Evolutionary conservation across 768 basidiomycete genomes (phyloP).

Genomic region (Tephrocybe rancida): DNA sequence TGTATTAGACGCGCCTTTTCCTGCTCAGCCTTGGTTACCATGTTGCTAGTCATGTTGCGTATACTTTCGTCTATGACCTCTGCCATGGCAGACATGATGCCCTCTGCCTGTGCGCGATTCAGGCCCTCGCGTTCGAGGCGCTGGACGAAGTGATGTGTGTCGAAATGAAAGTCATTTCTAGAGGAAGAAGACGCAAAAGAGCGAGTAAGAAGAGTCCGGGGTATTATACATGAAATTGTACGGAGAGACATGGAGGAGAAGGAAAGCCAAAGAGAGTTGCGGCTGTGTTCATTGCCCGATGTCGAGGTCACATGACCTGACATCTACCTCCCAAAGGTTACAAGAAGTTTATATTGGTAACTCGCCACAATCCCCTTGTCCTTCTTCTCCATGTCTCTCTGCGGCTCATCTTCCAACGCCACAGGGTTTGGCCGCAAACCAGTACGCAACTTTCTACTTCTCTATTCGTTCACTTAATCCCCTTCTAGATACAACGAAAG

Average conservation of each 20-base stretch:
- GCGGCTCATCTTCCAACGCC: slow-evolving; percentile 53
- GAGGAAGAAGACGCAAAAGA: slow-evolving; percentile 30
- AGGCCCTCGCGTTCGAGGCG: slow-evolving; percentile 88
- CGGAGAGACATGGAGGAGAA: slow-evolving; percentile 13
- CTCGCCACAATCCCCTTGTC: not conserved
- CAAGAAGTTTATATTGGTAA: too few species aligned
- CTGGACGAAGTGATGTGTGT: slow-evolving; percentile 94
- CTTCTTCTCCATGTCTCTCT: slow-evolving; percentile 47
- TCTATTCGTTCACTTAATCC: not conserved
- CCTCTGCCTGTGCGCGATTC: slow-evolving; percentile 90
- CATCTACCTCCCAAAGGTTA: too few species aligned
- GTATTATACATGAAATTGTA: not conserved
- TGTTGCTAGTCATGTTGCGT: slow-evolving; percentile 91
- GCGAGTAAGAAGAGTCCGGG: slow-evolving; percentile 14
- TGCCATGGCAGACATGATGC: slow-evolving; percentile 96
- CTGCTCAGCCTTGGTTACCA: slow-evolving; percentile 95
- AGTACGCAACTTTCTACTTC: slow-evolving; percentile 32
- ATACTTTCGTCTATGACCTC: slow-evolving; percentile 98
- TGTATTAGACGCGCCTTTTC: slow-evolving; percentile 71
- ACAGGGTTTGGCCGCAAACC: slow-evolving; percentile 62
- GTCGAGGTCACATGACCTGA: slow-evolving; percentile 11
- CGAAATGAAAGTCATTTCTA: slow-evolving; percentile 76
- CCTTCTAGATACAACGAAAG: slow-evolving; percentile 48
- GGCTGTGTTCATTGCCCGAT: too few species aligned
- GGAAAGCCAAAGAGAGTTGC: too few species aligned